These are phyloP conservation scores for Corrigiola litoralis DNA, from an alignment of 179 eudicot genomes.

Conservation along the genomic window DNA sequence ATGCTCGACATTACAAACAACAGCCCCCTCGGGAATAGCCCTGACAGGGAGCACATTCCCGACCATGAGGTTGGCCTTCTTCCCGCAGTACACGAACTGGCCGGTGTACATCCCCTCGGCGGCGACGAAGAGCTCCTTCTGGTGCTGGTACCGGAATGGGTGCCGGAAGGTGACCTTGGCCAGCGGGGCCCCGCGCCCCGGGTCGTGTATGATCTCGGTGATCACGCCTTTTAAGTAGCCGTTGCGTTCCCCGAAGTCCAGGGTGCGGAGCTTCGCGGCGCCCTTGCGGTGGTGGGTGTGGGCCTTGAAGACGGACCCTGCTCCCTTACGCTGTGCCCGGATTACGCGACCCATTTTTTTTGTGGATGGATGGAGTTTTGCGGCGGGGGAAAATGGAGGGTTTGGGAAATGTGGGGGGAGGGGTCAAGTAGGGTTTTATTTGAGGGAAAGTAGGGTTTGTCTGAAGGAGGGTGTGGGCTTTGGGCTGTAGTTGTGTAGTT, in stretches of 20 bases:
- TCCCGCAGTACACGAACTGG: constrained; percentile 34
- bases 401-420: neutral
- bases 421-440: neutral
- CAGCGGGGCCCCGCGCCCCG: constrained; percentile 32
- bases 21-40: constrained; percentile 35
- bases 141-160: constrained; percentile 36
- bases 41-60: constrained; percentile 34
- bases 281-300: constrained; percentile 39
- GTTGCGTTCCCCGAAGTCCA: constrained; percentile 34
- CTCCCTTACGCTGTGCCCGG: constrained; percentile 39
- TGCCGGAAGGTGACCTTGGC: constrained; percentile 33
- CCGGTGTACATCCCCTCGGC: constrained; percentile 40
- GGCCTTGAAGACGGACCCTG: constrained; percentile 38
- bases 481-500: too few relatives aligned
- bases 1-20: constrained; percentile 37
- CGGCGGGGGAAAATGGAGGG: neutral
- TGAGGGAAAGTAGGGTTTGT: too few relatives aligned
- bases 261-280: constrained; percentile 32
- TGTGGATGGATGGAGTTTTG: neutral
- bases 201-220: constrained; percentile 36
- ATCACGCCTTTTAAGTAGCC: constrained; percentile 33
- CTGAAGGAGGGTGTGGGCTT: too few relatives aligned
- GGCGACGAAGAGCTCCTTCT: constrained; percentile 35
- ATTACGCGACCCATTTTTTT: constrained; percentile 34
- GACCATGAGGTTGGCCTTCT: constrained; percentile 33